Evolutionary conservation across 768 basidiomycete species (phyloP), one percentile per base, ranked within the genome.

Genomic region (Mycena filopes): DNA sequence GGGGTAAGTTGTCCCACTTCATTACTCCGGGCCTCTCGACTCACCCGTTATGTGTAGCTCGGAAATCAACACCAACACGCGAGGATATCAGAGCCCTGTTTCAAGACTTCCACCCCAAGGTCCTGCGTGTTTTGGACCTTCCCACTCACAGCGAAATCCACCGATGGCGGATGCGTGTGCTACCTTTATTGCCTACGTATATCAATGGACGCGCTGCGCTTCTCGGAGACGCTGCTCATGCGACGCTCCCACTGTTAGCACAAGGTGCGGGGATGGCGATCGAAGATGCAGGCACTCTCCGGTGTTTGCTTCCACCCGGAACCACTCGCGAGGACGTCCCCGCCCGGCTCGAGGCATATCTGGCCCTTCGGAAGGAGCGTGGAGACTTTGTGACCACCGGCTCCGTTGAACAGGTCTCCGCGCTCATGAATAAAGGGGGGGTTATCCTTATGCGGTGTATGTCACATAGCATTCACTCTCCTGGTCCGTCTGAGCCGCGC

Each of bases 191-290:
- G 3, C 56, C 55, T 15, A 63, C 61, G 21, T 67, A 61, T 60
- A 53, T 60, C 31, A 38, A 42, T 15, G 57, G 67, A 26, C 67
- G 62, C 7, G 58, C 61, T 12, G 53, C 48, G 16, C 60, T 66
- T 15, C 45, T 66, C 9, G 66, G 67, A 20, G 66, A 67, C 38
- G 62, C 62, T 2, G 71, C 73, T 13, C 74, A 75, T 49, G 74
- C 66, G 2, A 73, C 74, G 46, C 62, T 67, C 1, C 72, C 74
- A 13, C 56, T 71, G 28, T 49, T 71, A 7, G 74, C 67, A 16
- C 71, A 73, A 55, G 72, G 74, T 20, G 74, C 74, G 18, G 74
- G 67, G 8, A 71, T 74, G 50, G 75, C 72, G 9, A 67, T 74
- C 53, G 75, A 76, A 53, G 74, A 67, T 2, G 65, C 55, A 2